phyloP scores from a whole-genome alignment of 768 basidiomycete species.

The Lactarius evosmus region DNA sequence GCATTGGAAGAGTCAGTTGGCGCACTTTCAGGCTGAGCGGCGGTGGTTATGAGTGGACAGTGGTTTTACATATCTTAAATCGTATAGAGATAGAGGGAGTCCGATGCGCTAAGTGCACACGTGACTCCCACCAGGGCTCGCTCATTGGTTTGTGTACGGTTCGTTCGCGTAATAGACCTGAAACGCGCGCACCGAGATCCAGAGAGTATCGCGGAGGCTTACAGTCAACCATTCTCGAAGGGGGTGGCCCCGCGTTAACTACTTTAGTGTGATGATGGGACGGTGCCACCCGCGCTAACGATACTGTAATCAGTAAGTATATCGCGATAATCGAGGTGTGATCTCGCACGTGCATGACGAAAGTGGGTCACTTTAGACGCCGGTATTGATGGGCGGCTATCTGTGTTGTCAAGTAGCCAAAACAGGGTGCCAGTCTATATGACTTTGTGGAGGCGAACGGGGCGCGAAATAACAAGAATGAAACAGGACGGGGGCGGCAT shows the following conservation, averaged over 20 bases:
- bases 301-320: neutral
- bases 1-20: neutral
- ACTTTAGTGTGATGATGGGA: neutral
- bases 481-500: neutral
- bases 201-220: neutral
- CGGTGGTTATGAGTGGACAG: neutral
- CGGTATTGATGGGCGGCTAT: neutral
- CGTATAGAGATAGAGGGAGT: neutral
- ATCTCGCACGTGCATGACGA: neutral
- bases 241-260: neutral
- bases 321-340: neutral
- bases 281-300: neutral
- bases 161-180: neutral
- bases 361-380: neutral
- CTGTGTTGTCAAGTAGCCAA: neutral
- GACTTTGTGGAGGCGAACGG: neutral
- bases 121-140: neutral
- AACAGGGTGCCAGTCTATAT: neutral
- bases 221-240: neutral
- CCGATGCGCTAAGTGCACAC: neutral
- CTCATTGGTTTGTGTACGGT: neutral
- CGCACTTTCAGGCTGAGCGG: neutral
- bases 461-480: neutral
- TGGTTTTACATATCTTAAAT: neutral
- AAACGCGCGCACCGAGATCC: too few species aligned